These are phyloP conservation scores for Bombardia bombarda DNA, from an alignment of 495 filamentous ascomycete genomes.

Conservation along the genomic window DNA sequence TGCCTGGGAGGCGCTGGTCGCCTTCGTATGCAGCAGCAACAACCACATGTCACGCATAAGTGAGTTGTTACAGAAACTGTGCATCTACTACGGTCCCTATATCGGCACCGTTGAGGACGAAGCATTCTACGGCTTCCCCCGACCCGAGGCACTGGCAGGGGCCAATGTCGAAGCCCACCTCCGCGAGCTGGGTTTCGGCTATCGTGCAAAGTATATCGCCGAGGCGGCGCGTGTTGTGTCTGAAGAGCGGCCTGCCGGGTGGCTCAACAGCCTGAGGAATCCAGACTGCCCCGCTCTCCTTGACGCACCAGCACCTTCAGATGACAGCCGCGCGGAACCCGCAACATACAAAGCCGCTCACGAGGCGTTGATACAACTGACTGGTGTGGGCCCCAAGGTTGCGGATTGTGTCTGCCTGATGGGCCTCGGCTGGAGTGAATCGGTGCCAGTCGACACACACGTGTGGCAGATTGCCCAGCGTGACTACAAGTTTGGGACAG, in stretches of 20 bases:
- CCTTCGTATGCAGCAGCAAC: conserved; percentile 97
- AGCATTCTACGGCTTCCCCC: conserved; percentile 81
- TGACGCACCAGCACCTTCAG: too few species aligned
- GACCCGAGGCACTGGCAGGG: conserved; percentile 59
- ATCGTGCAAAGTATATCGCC: conserved; percentile 85
- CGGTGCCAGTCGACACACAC: conserved; percentile 95
- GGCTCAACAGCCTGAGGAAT: conserved; percentile 70
- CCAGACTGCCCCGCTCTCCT: conserved; percentile 59
- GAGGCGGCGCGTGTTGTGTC: conserved; percentile 73
- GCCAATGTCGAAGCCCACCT: conserved; percentile 68
- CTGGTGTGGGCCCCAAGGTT: conserved; percentile 93
- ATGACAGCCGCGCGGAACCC: conserved; percentile 14
- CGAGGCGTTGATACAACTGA: conserved; percentile 63
- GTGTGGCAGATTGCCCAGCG: conserved; percentile 97
- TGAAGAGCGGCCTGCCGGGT: conserved; percentile 55
- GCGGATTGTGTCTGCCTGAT: conserved; percentile 95
- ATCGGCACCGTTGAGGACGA: conserved; percentile 62
- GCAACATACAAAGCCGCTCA: conserved; percentile 68
- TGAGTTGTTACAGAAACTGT: conserved; percentile 93
- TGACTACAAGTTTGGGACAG: conserved; percentile 86
- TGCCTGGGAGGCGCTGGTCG: conserved; percentile 88
- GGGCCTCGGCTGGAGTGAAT: conserved; percentile 94
- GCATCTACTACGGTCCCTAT: conserved; percentile 70
- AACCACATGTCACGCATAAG: conserved; percentile 95
- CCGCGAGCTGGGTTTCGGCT: conserved; percentile 83